These are phyloP conservation scores for Plasmodium relictum DNA, from an alignment of 169 alveolate species.

Conservation along the genomic window DNA sequence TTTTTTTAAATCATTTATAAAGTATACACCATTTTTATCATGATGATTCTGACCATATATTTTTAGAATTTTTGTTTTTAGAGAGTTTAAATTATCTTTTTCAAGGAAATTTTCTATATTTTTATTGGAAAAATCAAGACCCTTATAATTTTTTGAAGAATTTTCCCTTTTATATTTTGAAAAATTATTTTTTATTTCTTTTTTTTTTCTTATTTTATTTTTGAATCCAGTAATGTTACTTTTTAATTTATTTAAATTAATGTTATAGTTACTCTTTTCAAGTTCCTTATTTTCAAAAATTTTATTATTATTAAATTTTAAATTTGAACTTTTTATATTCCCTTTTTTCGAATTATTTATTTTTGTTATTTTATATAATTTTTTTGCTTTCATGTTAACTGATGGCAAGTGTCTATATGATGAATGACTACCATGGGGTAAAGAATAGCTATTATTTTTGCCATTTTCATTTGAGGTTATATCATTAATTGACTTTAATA, in stretches of 20 bases:
- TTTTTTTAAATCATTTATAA: background rate
- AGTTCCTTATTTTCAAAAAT: background rate
- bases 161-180: slow-evolving; percentile 16
- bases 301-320: background rate
- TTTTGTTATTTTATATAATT: background rate
- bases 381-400: background rate
- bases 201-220: slow-evolving; percentile 8
- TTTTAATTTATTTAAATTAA: background rate
- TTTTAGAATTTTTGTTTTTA: background rate
- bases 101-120: background rate
- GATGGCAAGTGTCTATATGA: background rate
- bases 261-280: background rate
- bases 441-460: slow-evolving; percentile 2
- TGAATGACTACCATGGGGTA: slow-evolving; percentile 2
- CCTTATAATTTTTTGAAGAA: background rate
- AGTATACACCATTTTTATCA: background rate
- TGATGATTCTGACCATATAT: background rate
- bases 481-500: slow-evolving; percentile 2
- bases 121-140: background rate
- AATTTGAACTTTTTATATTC: background rate
- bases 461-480: slow-evolving; percentile 11
- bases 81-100: background rate
- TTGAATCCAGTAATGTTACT: background rate
- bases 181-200: slow-evolving; percentile 6
- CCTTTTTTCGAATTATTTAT: background rate